Evolutionary conservation across 208 protist genomes (phyloP).

Genomic region (Leishmania braziliensis): DNA sequence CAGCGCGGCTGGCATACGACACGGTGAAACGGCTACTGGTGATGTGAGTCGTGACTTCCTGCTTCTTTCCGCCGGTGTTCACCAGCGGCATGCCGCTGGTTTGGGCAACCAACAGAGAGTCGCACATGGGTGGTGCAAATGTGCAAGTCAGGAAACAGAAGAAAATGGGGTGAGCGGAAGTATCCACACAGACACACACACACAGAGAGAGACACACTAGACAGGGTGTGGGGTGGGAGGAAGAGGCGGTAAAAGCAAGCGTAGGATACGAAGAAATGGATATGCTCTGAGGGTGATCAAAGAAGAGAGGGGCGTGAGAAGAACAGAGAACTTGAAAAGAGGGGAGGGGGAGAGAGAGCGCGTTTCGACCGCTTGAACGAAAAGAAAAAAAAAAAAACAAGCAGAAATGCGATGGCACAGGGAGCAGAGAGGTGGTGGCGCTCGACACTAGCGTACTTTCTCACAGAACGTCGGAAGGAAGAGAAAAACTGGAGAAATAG

Average conservation of each 20-base stretch:
- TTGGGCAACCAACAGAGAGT: neutral
- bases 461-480: neutral
- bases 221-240: neutral
- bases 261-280: neutral
- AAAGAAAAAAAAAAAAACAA: neutral
- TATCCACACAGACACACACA: neutral
- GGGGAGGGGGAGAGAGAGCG: neutral
- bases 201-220: neutral
- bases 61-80: conserved; percentile 7
- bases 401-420: neutral
- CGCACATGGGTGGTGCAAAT: conserved; percentile 6
- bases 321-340: conserved; percentile 14
- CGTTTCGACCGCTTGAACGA: neutral
- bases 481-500: neutral
- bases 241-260: neutral
- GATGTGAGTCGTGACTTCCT: neutral
- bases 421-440: neutral
- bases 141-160: neutral
- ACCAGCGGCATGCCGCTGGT: conserved; percentile 13
- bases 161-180: neutral
- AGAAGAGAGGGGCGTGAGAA: conserved; percentile 8
- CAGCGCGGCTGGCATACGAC: conserved; percentile 39
- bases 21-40: conserved; percentile 51
- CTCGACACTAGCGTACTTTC: neutral
- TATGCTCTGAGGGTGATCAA: neutral